Percentiles rank a stretch among this genome's conserved stretches.
These are phyloP conservation scores for Hypoxylon sp. DNA, from an alignment of 2,329 filamentous ascomycete species.

Conservation along the genomic window DNA sequence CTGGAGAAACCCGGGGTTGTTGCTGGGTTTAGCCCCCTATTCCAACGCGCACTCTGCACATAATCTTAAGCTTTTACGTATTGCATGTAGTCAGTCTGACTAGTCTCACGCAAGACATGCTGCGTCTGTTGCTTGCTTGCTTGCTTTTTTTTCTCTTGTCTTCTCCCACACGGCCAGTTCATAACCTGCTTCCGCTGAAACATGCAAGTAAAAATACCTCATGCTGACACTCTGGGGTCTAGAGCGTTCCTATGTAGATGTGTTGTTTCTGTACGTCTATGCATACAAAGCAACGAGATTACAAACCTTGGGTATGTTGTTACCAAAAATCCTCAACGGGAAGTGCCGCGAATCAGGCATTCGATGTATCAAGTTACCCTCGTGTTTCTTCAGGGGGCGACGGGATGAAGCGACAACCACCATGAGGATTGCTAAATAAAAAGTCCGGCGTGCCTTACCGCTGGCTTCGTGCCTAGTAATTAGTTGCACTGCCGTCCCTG, in stretches of 20 bases:
- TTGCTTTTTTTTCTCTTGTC: too few relatives aligned
- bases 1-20: constrained; percentile 21
- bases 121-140: constrained; percentile 11
- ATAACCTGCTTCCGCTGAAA: constrained; percentile 22
- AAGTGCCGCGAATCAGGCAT: constrained; percentile 16
- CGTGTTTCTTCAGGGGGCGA: too few relatives aligned
- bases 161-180: constrained; percentile 1
- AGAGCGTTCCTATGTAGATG: constrained; percentile 17
- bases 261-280: constrained; percentile 7
- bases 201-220: constrained; percentile 32
- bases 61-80: not conserved
- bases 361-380: constrained; percentile 9
- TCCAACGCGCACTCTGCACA: too few relatives aligned
- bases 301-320: constrained; percentile 8
- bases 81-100: constrained; percentile 12
- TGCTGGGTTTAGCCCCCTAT: constrained; percentile 21
- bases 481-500: constrained; percentile 40
- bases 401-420: too few relatives aligned
- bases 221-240: constrained; percentile 27
- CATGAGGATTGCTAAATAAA: constrained; percentile 18
- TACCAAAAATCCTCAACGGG: constrained; percentile 14
- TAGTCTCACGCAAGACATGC: constrained; percentile 21
- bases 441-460: constrained; percentile 17
- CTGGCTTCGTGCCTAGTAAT: constrained; percentile 18
- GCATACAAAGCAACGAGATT: constrained; percentile 8